Evolutionary conservation across 108 stramenopile genomes (phyloP), one percentile per base, ranked within the genome.

Genomic region (Aurantiochytrium sp.): DNA sequence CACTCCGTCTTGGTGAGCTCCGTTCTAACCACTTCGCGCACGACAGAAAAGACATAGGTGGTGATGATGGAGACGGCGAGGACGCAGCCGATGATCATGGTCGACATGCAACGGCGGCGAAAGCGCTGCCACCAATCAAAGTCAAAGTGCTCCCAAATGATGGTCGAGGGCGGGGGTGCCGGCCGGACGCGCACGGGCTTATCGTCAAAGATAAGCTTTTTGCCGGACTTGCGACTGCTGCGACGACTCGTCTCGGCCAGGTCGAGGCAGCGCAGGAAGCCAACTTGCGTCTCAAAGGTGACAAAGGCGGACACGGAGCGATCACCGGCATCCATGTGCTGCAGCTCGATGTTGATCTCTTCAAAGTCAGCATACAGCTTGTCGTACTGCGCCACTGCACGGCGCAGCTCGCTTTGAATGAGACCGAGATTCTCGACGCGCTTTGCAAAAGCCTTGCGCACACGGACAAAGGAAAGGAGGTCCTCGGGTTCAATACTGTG

Each of bases 81-180:
- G 42, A 92, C 14, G 16, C 69, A 35, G 28, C 45, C 88, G 19
- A 91, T 16, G 5, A 93, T 0, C 19, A 92, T 6, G 14, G 76
- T 49, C 35, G 90, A 8, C 60, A 90, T 5, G 25, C 73, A 23
- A 53, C 60, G 57, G 16, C 92, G 90, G 25, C 88, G 23, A 5
- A 90, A 43, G 25, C 89, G 89, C 43, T 91, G 58, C 49, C 23
- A 23, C 47, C 71, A 76, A 19, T 72, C 88, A 14, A 87, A 90
- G 55, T 44, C 90, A 58, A 60, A 89, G 89, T 93, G 92, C 58
- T 93, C 93, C 93, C 93, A 93, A 12, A 93, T 29, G 21, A 93
- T 93, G 6, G 90, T 91, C 43, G 92, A 92, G 28, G 93, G 93
- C 60, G 93, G 93, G 6, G 93, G 91, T 10, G 93, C 93, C 43